Evolutionary conservation across 2,329 filamentous ascomycete genomes (phyloP), one percentile per base, ranked within the genome.

Genomic region (Nemania diffusa): DNA sequence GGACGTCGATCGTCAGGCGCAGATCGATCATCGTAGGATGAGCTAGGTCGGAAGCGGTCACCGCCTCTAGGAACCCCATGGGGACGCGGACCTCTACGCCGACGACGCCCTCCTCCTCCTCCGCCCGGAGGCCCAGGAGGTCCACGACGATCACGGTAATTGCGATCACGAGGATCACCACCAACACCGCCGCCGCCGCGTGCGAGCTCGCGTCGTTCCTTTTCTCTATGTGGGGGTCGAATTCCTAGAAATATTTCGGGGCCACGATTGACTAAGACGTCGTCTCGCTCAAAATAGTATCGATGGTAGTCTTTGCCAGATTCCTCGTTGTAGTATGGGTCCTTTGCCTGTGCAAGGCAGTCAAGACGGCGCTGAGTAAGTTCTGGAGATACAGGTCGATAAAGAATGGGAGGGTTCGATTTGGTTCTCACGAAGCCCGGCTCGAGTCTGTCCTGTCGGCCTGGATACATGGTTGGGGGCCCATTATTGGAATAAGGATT

Each of bases 211-310:
- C 77, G 75, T 37, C 80, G 79, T 75, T 79, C 81, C 57, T 72
- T 81, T 73, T 87, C 84, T 9, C 85, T 80, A 67, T 87, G 84
- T 1, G 88, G 88, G 26, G 87, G 88, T 26, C 88, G 82, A 67
- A 91, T 89, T 17, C 88, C 88, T 55, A 88, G 81, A 74, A 90
- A 90, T 42, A 90, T 88, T 76, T 94, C 92, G 17, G 88, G 88
- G 15, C 91, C 92, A 61, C 90, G 85, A 76, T 94, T 91, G 51
- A 94, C 90, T 61, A 94, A 88, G 5, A 79, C 75, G 67, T 90
- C 87, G 0, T 83, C 84, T 63, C 89, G 82, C 77, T 93, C 91
- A 72, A 94, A 94, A 0, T 90, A 91, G 76, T 92, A 93, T 34
- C 91, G 84, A 75, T 92, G 89, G 79, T 88, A 86, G 58, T 87